Base-by-base conservation (phyloP, 345 rosid species). In the Barbarea vulgaris region DNA sequence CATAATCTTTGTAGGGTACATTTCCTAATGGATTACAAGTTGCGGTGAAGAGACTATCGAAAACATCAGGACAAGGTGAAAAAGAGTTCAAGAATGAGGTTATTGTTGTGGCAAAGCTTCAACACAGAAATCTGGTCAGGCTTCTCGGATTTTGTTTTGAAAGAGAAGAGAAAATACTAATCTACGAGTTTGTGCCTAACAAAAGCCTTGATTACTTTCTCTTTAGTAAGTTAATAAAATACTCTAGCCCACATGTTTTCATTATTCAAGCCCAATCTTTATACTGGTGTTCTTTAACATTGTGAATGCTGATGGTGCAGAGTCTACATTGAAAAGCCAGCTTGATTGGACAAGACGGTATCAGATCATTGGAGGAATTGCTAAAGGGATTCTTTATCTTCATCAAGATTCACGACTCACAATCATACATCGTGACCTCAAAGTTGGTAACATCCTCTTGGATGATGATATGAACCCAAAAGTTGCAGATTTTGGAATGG, bases 51-150 rank as follows among this genome's bases (percentile, higher is more conserved):
- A n/a, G n/a, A n/a, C n/a, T n/a, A n/a, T n/a, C n/a, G n/a, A n/a
- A n/a, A n/a, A n/a, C n/a, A n/a, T n/a, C n/a, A n/a, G 77, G 84
- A 37, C 89, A 85, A 73, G 93, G 91, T 3, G 41, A 64, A 0
- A 57, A 62, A 24, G 88, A 86, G 60, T 83, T 88, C 65, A 76
- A 64, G 67, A 88, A 83, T 56, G 89, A 88, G 61, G 82, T 84
- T 25, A 5, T 73, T 19, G 61, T 86, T 54, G 85, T 88, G 41
- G 71, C 87, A 17, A 82, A 78, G 46, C 88, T 88, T 41, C 90
- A 88, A 42, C 89, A 88, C 52, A 73, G 80, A 55, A 86, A 86
- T 22, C 81, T 88, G 10, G 87, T 86, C 37, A 82, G 59, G 39
- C 82, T 86, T 13, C 51, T 83, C 0, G 87, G 93, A 3, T 86